Evolutionary conservation across 768 basidiomycete species (phyloP).

Genomic region (Cyclocybe cylindracea): DNA sequence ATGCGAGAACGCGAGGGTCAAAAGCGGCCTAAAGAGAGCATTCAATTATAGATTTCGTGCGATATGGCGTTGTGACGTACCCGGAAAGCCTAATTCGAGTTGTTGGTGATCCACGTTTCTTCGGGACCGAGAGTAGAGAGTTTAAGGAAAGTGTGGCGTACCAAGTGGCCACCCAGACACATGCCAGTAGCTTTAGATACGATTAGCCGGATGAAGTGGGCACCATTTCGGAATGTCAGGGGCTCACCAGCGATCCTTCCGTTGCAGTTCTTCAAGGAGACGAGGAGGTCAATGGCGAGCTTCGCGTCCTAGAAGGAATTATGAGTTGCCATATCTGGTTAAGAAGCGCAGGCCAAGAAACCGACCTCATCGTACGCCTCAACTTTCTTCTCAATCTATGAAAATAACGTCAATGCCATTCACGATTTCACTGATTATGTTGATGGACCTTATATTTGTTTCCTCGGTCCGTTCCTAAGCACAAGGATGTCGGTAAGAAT

Average conservation of each 20-base stretch:
- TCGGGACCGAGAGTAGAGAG: slow-evolving; percentile 1
- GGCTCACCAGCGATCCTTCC: slow-evolving; percentile 82
- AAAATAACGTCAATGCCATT: not conserved
- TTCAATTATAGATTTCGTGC: not conserved
- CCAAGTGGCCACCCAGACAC: slow-evolving; percentile 88
- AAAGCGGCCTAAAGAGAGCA: slow-evolving; percentile 72
- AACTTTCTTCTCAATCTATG: slow-evolving; percentile 83
- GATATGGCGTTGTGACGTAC: slow-evolving; percentile 24
- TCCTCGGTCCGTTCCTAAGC: slow-evolving; percentile 57
- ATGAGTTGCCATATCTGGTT: not conserved
- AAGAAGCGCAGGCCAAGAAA: not conserved
- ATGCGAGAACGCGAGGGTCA: slow-evolving; percentile 76
- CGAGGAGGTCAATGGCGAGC: slow-evolving; percentile 74
- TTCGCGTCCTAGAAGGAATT: slow-evolving; percentile 63
- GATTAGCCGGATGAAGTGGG: slow-evolving; percentile 7
- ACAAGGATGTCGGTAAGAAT: not conserved
- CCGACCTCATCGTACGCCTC: slow-evolving; percentile 85
- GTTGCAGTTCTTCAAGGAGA: slow-evolving; percentile 78
- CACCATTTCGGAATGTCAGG: not conserved
- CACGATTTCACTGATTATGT: not conserved
- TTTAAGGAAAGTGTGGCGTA: slow-evolving; percentile 31
- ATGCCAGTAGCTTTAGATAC: slow-evolving; percentile 72
- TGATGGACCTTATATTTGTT: slow-evolving; percentile 82
- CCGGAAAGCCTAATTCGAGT: slow-evolving; percentile 35
- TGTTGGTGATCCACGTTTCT: not conserved